phyloP scores from a whole-genome alignment of 2,329 filamentous ascomycete genomes.

The Botrytis sinoallii region DNA sequence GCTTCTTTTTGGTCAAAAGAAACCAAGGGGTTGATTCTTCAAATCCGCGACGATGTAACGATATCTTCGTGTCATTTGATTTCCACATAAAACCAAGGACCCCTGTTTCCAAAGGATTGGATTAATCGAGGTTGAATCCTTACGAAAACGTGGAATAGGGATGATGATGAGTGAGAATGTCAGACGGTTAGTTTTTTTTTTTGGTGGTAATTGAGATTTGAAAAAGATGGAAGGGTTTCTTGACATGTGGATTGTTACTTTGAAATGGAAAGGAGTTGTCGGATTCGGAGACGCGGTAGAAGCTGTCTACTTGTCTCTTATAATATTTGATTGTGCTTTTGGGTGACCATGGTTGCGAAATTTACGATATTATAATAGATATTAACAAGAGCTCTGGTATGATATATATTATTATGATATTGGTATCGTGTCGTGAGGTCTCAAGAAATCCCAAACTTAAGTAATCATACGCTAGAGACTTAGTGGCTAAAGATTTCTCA shows the following conservation, averaged over 20 bases:
- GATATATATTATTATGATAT: neutral
- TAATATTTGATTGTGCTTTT: neutral
- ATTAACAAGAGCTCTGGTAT: neutral
- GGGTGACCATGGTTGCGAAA: neutral
- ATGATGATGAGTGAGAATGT: constrained; percentile 15
- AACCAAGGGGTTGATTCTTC: neutral
- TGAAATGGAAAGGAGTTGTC: neutral
- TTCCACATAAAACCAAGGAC: constrained; percentile 7
- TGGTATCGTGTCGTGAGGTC: neutral
- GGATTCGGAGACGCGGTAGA: neutral
- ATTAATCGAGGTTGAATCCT: constrained; percentile 12
- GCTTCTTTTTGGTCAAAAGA: neutral
- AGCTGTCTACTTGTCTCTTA: neutral
- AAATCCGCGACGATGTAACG: constrained; percentile 15
- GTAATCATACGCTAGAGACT: neutral
- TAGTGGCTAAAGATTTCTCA: neutral
- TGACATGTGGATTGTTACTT: neutral
- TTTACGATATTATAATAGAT: neutral
- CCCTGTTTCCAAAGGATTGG: constrained; percentile 11
- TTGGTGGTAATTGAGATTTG: neutral
- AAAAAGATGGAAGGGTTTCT: neutral
- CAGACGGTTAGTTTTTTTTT: constrained; percentile 13
- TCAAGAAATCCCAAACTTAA: neutral
- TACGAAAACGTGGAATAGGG: constrained; percentile 18
- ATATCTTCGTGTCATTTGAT: constrained; percentile 12